Evolutionary conservation across 257 asterid genomes (phyloP).

Genomic region (Solanum neorickii): DNA sequence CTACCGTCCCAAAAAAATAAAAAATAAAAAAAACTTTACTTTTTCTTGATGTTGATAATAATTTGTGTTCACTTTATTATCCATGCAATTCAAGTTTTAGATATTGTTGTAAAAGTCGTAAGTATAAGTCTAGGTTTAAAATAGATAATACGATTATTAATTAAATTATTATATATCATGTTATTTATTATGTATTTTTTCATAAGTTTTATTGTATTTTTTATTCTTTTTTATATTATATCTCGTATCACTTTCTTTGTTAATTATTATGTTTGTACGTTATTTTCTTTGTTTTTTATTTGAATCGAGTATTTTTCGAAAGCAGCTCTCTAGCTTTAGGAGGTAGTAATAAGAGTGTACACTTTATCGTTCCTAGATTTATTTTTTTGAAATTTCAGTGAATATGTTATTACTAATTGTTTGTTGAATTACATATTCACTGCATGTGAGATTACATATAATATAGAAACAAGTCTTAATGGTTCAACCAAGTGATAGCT

Average conservation of each 20-base stretch:
- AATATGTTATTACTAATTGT: background rate
- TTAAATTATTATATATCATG: fast-evolving
- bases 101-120: background rate
- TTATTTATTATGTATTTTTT: background rate
- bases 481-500: no score
- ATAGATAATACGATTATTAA: background rate
- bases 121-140: background rate
- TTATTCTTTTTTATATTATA: no score
- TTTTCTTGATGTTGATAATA: background rate
- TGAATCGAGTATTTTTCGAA: no score
- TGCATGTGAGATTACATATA: background rate
- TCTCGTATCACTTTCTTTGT: background rate
- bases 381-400: background rate
- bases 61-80: background rate
- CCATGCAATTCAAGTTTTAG: background rate
- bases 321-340: no score
- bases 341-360: fast-evolving
- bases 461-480: background rate
- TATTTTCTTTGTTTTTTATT: background rate
- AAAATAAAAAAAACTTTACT: background rate
- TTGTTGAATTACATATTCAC: background rate
- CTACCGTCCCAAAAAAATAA: background rate
- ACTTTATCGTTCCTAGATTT: fast-evolving
- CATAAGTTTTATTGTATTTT: no score
- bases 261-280: background rate